These are phyloP conservation scores for Solanum appendiculatum DNA, from an alignment of 257 asterid genomes.

Conservation along the genomic window DNA sequence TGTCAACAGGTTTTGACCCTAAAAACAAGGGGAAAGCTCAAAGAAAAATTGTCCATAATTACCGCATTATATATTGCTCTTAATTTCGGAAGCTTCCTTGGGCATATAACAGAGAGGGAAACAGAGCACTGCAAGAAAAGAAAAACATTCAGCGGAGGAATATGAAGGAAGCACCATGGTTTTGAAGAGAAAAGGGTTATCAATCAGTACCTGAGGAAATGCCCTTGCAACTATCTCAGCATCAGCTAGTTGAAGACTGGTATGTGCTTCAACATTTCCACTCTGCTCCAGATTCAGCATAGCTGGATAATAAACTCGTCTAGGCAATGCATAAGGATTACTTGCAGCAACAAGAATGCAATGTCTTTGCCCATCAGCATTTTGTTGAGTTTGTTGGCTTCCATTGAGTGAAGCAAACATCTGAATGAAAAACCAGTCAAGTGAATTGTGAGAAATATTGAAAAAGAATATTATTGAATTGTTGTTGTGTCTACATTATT, in stretches of 20 bases:
- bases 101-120: conserved; percentile 89
- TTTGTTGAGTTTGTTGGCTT: conserved; percentile 54
- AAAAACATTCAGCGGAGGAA: background rate
- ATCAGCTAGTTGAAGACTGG: conserved; percentile 54
- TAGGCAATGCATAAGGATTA: conserved; percentile 78
- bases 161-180: background rate
- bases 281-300: conserved; percentile 45
- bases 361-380: conserved; percentile 62
- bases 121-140: conserved; percentile 58
- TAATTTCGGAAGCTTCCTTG: conserved; percentile 85
- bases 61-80: conserved; percentile 78
- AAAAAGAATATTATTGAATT: no score
- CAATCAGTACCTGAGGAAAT: conserved; percentile 60
- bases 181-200: background rate
- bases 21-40: background rate
- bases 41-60: conserved; percentile 7
- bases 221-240: conserved; percentile 80
- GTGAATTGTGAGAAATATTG: no score
- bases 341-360: conserved; percentile 92
- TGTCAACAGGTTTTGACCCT: background rate
- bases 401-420: conserved; percentile 56
- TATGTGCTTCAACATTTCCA: conserved; percentile 43
- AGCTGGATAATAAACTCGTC: conserved; percentile 60
- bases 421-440: conserved; percentile 24
- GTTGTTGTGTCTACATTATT: no score